Conservation (phyloP, 2,329 filamentous ascomycete genomes). For the Coniochaeta prunicola region DNA sequence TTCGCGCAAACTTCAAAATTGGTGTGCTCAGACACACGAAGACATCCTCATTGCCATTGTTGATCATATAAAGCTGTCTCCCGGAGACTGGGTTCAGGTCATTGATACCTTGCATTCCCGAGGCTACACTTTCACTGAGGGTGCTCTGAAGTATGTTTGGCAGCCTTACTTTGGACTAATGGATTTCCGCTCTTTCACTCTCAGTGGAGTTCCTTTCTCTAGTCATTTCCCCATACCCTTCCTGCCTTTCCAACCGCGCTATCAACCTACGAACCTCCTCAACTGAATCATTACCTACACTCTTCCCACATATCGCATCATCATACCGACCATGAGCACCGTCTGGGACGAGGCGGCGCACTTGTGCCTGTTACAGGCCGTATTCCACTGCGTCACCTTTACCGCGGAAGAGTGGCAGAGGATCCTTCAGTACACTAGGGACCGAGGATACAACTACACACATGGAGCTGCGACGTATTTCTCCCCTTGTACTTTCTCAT, state of each 20-base stretch:
- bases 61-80: constrained; percentile 24
- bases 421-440: constrained; percentile 11
- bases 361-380: constrained; percentile 24
- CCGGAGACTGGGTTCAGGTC: constrained; percentile 20
- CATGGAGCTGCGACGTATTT: constrained; percentile 33
- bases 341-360: constrained; percentile 19
- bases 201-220: not conserved
- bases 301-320: not conserved
- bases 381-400: constrained; percentile 20
- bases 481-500: constrained; percentile 5
- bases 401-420: constrained; percentile 14
- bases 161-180: not conserved
- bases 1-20: constrained; percentile 19
- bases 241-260: not conserved
- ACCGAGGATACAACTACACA: constrained; percentile 31
- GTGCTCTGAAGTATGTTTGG: constrained; percentile 17
- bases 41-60: constrained; percentile 35
- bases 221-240: not conserved
- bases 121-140: constrained; percentile 18
- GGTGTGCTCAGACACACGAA: constrained; percentile 33
- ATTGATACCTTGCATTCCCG: constrained; percentile 14
- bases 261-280: not conserved
- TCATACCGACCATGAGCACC: constrained; percentile 8
- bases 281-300: not conserved
- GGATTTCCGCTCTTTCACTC: not conserved